Evolutionary conservation across 176 grass and related monocot species (phyloP), one percentile per base, ranked within the genome.

Genomic region (Phoenix roebelenii): DNA sequence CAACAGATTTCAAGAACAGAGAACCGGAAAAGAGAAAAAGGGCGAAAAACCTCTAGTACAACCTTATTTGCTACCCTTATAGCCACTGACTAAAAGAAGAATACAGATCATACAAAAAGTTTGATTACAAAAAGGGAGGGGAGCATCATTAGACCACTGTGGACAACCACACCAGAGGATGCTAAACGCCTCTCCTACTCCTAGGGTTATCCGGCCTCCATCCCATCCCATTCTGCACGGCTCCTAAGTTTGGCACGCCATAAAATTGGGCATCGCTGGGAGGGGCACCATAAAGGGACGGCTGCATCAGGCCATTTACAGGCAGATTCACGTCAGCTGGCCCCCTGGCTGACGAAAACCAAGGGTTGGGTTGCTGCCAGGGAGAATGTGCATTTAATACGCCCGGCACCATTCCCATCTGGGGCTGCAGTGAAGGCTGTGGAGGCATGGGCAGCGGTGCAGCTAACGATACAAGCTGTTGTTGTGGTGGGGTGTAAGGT

Each of bases 181-280:
- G 22, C 61, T 73, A 68, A 64, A 54, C 26, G 35, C 35, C 35
- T 49, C 71, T 64, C 55, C 57, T 69, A 62, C 25, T 74, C 16
- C 63, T 64, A 51, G 25, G 64, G 26, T 74, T 62, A 81, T 81
- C 64, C 1, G 71, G 58, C 50, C 79, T 71, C 79, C 79, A 75
- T 6, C 49, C 66, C 19, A 68, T 22, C 9, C 26, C 52, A 55
- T 57, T 57, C 14, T 68, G 65, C 65, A 22, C 17, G 7, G 52
- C 52, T 68, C 65, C 52, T 12, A 68, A 19, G 17, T 15, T 29
- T 25, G 58, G 48, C 2, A 44, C 1, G 3, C 3, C 7, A 39
- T 39, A 29, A 25, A 59, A 15, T 18, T 83, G 85, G 9, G 18
- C 59, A 22, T 60, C 1, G 23, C 72, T 49, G 18, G 24, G 10